Conservation (phyloP, 2,329 filamentous ascomycete species). For the Chaetomium olivaceum region DNA sequence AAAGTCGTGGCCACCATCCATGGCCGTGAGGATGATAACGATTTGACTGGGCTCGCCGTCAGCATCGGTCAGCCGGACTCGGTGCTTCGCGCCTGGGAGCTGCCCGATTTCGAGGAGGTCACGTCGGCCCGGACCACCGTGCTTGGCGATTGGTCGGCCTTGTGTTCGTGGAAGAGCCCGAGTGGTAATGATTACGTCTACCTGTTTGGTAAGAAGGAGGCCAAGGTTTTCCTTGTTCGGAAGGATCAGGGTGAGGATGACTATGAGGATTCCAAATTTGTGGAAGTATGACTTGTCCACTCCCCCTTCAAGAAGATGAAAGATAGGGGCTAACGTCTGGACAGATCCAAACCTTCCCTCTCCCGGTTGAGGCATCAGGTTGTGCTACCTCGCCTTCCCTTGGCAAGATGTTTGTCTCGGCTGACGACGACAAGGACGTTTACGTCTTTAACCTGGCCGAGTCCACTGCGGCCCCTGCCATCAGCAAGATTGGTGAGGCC, state of each 20-base stretch:
- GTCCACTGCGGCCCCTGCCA: constrained; percentile 7
- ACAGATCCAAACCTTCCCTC: constrained; percentile 18
- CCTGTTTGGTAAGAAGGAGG: constrained; percentile 21
- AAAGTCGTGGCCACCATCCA: constrained; percentile 23
- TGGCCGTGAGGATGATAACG: constrained; percentile 1
- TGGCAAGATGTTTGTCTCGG: constrained; percentile 21
- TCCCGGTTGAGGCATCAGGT: constrained; percentile 19
- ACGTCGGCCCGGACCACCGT: constrained; percentile 13
- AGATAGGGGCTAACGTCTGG: neutral
- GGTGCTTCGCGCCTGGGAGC: constrained; percentile 16
- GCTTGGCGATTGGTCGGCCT: constrained; percentile 23
- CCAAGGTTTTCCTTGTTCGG: constrained; percentile 16
- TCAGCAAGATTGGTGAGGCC: constrained; percentile 19
- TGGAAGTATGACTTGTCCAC: constrained; percentile 5
- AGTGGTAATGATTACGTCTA: constrained; percentile 19
- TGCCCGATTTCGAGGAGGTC: constrained; percentile 14
- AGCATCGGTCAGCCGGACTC: constrained; percentile 23
- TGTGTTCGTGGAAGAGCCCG: constrained; percentile 24
- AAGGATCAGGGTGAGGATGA: constrained; percentile 1
- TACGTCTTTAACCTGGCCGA: constrained; percentile 18
- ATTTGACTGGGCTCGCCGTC: constrained; percentile 10
- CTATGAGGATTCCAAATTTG: constrained; percentile 6
- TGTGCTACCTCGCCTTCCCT: constrained; percentile 18
- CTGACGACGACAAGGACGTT: constrained; percentile 22
- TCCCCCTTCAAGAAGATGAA: no score